Percentiles rank a stretch among this genome's conserved stretches.
phyloP scores from a whole-genome alignment of 257 asterid species.

The Plectranthus barbatus region DNA sequence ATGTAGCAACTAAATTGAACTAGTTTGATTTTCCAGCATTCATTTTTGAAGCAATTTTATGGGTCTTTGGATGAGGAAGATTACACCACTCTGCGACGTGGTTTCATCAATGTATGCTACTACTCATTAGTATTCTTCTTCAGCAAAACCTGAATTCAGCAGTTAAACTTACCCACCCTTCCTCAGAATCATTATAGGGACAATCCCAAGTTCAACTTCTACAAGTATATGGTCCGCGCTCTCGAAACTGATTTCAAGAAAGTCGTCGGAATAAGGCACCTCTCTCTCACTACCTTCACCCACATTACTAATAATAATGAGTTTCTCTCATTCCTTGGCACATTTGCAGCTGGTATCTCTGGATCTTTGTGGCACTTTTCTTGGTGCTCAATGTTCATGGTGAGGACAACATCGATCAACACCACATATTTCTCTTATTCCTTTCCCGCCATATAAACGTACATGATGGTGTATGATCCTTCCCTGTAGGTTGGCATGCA shows the following conservation, averaged over 20 bases:
- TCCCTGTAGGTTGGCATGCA: constrained; percentile 55
- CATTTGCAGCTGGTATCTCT: constrained; percentile 60
- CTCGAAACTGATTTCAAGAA: constrained; percentile 42
- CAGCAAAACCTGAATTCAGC: too few relatives aligned
- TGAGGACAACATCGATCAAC: constrained; percentile 12
- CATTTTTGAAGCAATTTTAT: constrained; percentile 36
- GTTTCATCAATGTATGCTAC: constrained; percentile 24
- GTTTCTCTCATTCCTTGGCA: background rate
- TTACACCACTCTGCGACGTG: constrained; percentile 31
- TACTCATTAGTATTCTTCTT: too few relatives aligned
- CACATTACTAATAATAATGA: background rate
- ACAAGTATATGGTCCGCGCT: constrained; percentile 45
- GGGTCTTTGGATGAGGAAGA: constrained; percentile 30
- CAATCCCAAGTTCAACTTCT: constrained; percentile 38
- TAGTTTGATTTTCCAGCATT: constrained; percentile 17
- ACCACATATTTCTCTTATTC: background rate
- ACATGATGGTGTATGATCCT: background rate
- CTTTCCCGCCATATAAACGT: background rate
- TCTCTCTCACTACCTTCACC: background rate
- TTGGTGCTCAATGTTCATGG: constrained; percentile 56
- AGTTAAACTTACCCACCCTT: too few relatives aligned
- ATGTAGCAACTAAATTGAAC: background rate
- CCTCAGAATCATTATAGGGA: constrained; percentile 30
- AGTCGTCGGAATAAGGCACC: constrained; percentile 40
- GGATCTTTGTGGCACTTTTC: constrained; percentile 59